Evolutionary conservation across 371 early-diverging fungal species (phyloP).

Genomic region (Massospora cicadina): DNA sequence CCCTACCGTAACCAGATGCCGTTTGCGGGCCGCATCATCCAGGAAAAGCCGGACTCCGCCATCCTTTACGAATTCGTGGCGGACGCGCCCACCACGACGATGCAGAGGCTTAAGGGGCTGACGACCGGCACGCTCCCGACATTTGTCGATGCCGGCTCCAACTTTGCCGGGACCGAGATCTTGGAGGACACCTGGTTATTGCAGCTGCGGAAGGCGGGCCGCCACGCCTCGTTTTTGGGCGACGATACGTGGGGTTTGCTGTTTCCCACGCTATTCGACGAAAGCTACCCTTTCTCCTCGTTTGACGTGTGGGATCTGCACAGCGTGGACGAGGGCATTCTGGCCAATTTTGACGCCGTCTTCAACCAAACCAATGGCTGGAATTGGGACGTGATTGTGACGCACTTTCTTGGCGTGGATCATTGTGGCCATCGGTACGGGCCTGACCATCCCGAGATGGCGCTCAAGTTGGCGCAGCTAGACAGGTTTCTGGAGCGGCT

Average conservation of each 20-base stretch:
- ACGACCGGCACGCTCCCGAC: conserved; percentile 82
- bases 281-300: conserved; percentile 58
- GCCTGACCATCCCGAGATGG: conserved; percentile 75
- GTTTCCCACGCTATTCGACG: conserved; percentile 39
- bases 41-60: conserved; percentile 34
- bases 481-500: conserved; percentile 53
- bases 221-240: conserved; percentile 43
- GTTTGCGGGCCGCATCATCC: conserved; percentile 29
- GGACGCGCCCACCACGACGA: conserved; percentile 94
- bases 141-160: conserved; percentile 83
- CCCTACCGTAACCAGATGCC: conserved; percentile 63
- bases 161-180: conserved; percentile 72
- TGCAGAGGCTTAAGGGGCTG: conserved; percentile 84
- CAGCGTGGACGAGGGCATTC: conserved; percentile 77
- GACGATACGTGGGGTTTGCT: conserved; percentile 90
- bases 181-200: conserved; percentile 71
- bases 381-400: conserved; percentile 61
- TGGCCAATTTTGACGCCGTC: conserved; percentile 12
- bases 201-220: conserved; percentile 22
- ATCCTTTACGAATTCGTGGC: conserved; percentile 68
- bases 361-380: not conserved
- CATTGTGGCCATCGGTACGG: conserved; percentile 91
- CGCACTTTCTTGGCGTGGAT: conserved; percentile 91
- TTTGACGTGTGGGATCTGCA: conserved; percentile 86
- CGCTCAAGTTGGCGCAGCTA: conserved; percentile 62